Percentiles rank a stretch among this genome's conserved stretches.
Evolutionary conservation across 371 early-diverging fungal genomes (phyloP).

Genomic region (Mucor piriformis): DNA sequence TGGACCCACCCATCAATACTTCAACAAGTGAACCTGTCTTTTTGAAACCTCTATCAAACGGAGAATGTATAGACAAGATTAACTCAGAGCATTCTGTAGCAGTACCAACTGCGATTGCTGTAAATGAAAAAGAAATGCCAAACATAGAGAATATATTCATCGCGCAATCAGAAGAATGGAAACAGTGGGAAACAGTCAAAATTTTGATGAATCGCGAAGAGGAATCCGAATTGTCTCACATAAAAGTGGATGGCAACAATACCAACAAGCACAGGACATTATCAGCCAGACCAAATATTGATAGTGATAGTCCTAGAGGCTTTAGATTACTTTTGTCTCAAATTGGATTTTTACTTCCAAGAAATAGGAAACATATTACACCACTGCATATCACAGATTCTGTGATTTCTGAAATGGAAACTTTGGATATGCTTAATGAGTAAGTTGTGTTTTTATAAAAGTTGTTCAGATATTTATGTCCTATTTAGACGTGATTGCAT

Average conservation of each 20-base stretch:
- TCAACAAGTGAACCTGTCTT: no score
- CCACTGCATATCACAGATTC: conserved; percentile 66
- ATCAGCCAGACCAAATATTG: conserved; percentile 17
- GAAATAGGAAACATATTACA: conserved; percentile 60
- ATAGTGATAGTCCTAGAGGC: conserved; percentile 42
- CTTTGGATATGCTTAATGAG: conserved; percentile 70
- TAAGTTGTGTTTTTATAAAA: conserved; percentile 31
- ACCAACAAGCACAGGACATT: background rate
- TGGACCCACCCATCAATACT: conserved; percentile 8
- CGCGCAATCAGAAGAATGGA: conserved; percentile 34
- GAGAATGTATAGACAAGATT: background rate
- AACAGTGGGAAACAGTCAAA: conserved; percentile 38
- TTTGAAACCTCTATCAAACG: background rate
- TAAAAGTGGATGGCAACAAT: background rate
- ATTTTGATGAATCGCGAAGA: conserved; percentile 35
- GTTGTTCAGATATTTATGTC: background rate
- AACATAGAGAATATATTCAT: conserved; percentile 41
- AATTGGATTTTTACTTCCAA: conserved; percentile 62
- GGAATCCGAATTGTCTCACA: conserved; percentile 10
- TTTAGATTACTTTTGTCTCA: conserved; percentile 70
- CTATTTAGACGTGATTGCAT: conserved; percentile 72
- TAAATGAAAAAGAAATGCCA: conserved; percentile 44
- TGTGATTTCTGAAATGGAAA: conserved; percentile 67
- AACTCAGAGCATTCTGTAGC: background rate
- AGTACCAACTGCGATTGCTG: conserved; percentile 22